These are phyloP conservation scores for Tripterygium wilfordii DNA, from an alignment of 177 flowering plant species.

Conservation along the genomic window DNA sequence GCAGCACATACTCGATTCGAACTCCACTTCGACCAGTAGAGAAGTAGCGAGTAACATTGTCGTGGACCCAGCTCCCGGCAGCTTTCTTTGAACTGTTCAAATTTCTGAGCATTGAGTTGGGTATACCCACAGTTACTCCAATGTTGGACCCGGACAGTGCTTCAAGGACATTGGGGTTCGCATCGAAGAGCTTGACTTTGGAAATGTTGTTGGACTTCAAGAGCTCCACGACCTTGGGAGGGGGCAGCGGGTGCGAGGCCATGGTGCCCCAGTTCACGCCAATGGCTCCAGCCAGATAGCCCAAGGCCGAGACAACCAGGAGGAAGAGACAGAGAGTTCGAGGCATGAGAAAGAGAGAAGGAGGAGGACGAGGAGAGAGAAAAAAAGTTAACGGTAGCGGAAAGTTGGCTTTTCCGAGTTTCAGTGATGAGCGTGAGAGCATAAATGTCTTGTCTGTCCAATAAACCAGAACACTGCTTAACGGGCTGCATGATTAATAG, in stretches of 20 bases:
- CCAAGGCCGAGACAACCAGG: not conserved
- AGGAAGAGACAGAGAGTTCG: constrained; percentile 12
- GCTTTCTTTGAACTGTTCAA: constrained; percentile 63
- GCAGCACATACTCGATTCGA: constrained; percentile 54
- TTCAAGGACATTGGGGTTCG: constrained; percentile 62
- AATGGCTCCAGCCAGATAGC: constrained; percentile 22
- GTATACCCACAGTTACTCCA: constrained; percentile 67
- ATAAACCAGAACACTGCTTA: too few species aligned
- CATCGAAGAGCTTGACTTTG: constrained; percentile 73
- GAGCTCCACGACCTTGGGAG: constrained; percentile 66
- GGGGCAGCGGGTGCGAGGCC: constrained; percentile 77
- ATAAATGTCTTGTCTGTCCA: too few species aligned
- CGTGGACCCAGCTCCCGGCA: constrained; percentile 83
- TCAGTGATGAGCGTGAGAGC: too few species aligned
- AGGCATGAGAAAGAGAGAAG: constrained; percentile 17
- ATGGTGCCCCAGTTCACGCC: constrained; percentile 94
- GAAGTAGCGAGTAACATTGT: constrained; percentile 74
- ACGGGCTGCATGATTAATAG: too few species aligned
- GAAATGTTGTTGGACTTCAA: constrained; percentile 60
- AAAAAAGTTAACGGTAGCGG: too few species aligned
- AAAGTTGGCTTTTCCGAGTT: too few species aligned
- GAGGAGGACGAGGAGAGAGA: not conserved
- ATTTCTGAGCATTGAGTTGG: constrained; percentile 64
- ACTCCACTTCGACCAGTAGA: constrained; percentile 33
- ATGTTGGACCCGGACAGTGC: constrained; percentile 65